Conservation (phyloP, 2,329 filamentous ascomycete genomes). For the Cadophora sp. region DNA sequence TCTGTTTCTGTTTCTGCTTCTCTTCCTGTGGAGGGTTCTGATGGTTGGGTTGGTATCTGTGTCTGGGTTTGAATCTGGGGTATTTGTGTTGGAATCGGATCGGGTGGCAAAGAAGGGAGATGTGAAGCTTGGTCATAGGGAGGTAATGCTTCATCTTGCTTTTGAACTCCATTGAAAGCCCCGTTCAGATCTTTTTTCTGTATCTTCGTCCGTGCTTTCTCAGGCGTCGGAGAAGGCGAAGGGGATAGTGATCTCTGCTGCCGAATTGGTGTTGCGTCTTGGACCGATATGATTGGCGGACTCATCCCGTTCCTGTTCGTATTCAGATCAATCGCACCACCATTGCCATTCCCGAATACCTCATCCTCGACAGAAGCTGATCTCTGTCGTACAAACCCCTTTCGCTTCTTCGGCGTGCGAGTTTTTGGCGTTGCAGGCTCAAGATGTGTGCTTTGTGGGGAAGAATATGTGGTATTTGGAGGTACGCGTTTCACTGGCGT, state of each 20-base stretch:
- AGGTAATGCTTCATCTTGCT: neutral
- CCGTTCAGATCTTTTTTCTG: neutral
- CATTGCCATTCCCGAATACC: neutral
- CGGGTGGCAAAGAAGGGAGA: slow-evolving; percentile 18
- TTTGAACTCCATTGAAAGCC: neutral
- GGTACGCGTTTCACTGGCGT: neutral
- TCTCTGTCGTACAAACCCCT: slow-evolving; percentile 7
- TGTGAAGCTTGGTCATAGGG: neutral
- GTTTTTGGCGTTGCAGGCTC: neutral
- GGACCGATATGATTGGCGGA: neutral
- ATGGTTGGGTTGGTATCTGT: neutral
- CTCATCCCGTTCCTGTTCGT: neutral
- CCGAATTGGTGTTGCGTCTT: neutral
- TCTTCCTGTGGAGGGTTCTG: neutral
- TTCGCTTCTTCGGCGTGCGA: slow-evolving; percentile 22
- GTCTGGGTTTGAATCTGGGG: neutral
- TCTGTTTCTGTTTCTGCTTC: neutral
- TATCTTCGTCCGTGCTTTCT: neutral
- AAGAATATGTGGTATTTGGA: neutral
- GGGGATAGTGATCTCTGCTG: neutral
- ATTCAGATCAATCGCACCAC: neutral
- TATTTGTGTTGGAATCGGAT: neutral
- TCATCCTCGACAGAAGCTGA: slow-evolving; percentile 7
- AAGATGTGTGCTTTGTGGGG: slow-evolving; percentile 8
- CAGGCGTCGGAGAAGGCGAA: neutral